A percentile compares a stretch with the other conserved stretches of the same genome.
phyloP scores from a whole-genome alignment of 805 yeast species.

The Candida taoyuanica region DNA sequence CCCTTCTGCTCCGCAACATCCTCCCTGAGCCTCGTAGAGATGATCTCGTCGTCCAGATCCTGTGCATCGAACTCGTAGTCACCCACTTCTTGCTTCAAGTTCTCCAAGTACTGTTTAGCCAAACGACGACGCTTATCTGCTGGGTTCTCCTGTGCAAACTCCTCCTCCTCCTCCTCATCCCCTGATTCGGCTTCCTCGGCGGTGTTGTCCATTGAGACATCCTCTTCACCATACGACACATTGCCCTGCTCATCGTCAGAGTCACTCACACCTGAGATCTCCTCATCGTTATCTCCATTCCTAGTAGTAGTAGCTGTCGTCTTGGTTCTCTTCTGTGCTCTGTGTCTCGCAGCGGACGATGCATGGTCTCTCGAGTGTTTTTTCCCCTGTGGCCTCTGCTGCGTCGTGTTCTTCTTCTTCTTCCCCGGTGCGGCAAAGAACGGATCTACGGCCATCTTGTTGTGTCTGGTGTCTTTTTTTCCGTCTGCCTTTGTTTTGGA shows the following conservation, averaged over 20 bases:
- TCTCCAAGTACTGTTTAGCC: slow-evolving; percentile 87
- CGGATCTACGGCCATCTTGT: slow-evolving; percentile 52
- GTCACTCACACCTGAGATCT: slow-evolving; percentile 47
- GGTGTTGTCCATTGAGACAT: slow-evolving; percentile 20
- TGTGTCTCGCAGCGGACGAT: no score
- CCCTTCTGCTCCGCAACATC: slow-evolving; percentile 93
- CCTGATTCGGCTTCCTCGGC: slow-evolving; percentile 47
- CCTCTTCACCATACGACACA: slow-evolving; percentile 27
- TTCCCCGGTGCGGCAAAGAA: slow-evolving; percentile 44
- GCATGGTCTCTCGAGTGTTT: slow-evolving; percentile 8
- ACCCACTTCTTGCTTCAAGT: slow-evolving; percentile 58
- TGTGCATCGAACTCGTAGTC: slow-evolving; percentile 72
- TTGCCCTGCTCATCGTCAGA: slow-evolving; percentile 45
- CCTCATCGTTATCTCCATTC: slow-evolving; percentile 38
- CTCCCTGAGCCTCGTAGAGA: slow-evolving; percentile 71
- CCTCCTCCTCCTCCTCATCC: slow-evolving; percentile 49
- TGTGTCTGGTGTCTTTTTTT: background rate
- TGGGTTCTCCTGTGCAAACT: slow-evolving; percentile 68
- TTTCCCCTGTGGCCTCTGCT: slow-evolving; percentile 10
- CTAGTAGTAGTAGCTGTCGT: background rate
- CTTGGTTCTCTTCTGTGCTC: slow-evolving; percentile 1
- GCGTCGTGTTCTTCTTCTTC: slow-evolving; percentile 16
- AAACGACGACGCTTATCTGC: slow-evolving; percentile 92
- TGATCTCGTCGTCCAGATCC: slow-evolving; percentile 83
- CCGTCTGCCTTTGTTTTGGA: background rate